phyloP scores from a whole-genome alignment of 176 grass and related monocot species.

The Guadua angustifolia region DNA sequence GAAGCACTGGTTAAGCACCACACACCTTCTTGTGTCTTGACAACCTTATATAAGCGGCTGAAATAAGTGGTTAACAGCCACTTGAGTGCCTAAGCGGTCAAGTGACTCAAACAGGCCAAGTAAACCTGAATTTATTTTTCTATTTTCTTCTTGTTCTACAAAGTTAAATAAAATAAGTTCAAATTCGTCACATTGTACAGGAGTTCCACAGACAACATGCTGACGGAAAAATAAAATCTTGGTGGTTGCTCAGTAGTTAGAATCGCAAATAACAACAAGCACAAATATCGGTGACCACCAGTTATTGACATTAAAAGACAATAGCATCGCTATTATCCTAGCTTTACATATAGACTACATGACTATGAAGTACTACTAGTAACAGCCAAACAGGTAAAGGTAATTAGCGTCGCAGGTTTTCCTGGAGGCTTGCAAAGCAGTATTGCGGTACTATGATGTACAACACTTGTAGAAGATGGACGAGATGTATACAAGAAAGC shows the following conservation, averaged over 20 bases:
- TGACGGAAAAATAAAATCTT: background rate
- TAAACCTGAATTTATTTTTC: background rate
- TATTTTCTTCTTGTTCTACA: background rate
- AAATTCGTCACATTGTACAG: background rate
- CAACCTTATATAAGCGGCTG: background rate
- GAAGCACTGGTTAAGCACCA: background rate
- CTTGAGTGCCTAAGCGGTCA: background rate
- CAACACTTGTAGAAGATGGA: background rate
- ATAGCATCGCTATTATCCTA: background rate
- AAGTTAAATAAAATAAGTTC: background rate
- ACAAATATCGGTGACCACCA: background rate
- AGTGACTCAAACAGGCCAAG: background rate
- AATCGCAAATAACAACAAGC: background rate
- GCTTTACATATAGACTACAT: background rate
- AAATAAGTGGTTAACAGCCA: no score
- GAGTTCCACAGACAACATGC: background rate
- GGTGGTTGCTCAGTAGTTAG: background rate
- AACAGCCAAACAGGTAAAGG: background rate
- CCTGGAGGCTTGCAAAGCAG: background rate
- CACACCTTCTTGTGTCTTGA: background rate
- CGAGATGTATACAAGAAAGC: background rate
- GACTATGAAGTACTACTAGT: background rate
- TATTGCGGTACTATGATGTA: background rate
- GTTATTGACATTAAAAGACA: background rate
- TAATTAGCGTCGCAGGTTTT: background rate